Evolutionary conservation across 345 rosid species (phyloP).

Genomic region (Ricinus communis): DNA sequence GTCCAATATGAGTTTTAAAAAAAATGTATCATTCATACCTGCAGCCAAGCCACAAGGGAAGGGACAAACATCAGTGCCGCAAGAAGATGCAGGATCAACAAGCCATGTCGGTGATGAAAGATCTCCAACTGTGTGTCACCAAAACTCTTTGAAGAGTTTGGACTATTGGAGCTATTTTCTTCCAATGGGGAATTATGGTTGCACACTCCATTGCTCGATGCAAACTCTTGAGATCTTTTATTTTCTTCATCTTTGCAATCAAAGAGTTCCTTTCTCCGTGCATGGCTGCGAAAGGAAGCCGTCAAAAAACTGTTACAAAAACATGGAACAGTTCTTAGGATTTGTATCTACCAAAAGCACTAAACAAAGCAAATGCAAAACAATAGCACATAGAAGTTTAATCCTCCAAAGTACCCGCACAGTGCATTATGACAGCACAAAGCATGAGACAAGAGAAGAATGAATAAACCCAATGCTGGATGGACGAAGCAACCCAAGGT

Average conservation of each 20-base stretch:
- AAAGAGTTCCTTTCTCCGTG: conserved; percentile 47
- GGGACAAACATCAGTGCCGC: conserved; percentile 86
- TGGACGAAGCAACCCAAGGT: conserved; percentile 70
- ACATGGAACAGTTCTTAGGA: conserved; percentile 34
- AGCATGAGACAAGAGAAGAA: conserved; percentile 62
- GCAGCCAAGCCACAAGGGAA: conserved; percentile 84
- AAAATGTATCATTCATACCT: conserved; percentile 49
- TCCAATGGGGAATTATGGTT: conserved; percentile 32
- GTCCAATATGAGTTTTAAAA: not conserved
- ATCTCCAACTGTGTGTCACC: conserved; percentile 77
- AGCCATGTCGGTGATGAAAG: conserved; percentile 81
- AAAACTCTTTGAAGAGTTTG: conserved; percentile 50
- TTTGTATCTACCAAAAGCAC: conserved; percentile 6
- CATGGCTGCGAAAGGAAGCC: conserved; percentile 63
- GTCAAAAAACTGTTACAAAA: conserved; percentile 57
- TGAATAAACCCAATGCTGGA: conserved; percentile 82
- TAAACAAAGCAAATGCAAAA: conserved; percentile 5
- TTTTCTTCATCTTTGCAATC: conserved; percentile 40
- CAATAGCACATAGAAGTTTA: not conserved
- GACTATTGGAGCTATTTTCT: conserved; percentile 45
- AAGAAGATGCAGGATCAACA: conserved; percentile 74
- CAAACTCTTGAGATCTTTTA: conserved; percentile 38
- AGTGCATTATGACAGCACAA: conserved; percentile 73
- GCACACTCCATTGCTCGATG: conserved; percentile 34
- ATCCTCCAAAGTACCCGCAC: conserved; percentile 56